Evolutionary conservation across 352 stramenopile genomes (phyloP), one percentile per base, ranked within the genome.

Genomic region (Saprolegnia parasitica): DNA sequence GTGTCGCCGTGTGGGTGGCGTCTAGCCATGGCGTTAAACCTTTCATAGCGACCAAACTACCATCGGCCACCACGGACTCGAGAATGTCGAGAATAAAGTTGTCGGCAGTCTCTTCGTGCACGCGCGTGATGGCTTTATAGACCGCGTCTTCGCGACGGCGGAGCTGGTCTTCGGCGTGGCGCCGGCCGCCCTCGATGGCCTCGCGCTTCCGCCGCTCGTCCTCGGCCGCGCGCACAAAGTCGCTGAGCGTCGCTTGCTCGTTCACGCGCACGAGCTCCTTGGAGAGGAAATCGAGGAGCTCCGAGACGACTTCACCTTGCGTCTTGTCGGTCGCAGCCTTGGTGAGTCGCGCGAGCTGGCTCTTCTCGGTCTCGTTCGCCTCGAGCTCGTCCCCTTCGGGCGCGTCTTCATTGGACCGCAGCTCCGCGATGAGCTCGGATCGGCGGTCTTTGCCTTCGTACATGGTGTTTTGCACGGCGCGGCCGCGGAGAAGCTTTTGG

Each of bases 391-490:
- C 76, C 11, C 71, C 72, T 21, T 85, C 82, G 1, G 9, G 18
- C 40, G 37, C 72, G 21, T 46, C 47, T 71, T 93, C 87, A 21
- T 80, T 88, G 9, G 79, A 80, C n/a, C 88, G 83, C 8, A 98
- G 83, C 72, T 98, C 91, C 1, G 76, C 73, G 56, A 98, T 96
- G 29, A 97, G 79, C 76, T 96, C 91, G 2, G 85, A 68, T 8
- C 91, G 81, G 6, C 89, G 85, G 61, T 91, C 79, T 50, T 96
- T 96, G 74, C 87, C 91, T 52, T 97, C 89, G 65, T 95, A 96
- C 90, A 98, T 97, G 76, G 93, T 94, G 70, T 97, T 97, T 77
- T 98, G 91, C 23, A 97, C 88, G 26, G 91, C 89, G 39, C 91
- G 86, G 18, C 91, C 91, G 49, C 91, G 86, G 35, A 98, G 62